A percentile compares a stretch with the other conserved stretches of the same genome.
These are phyloP conservation scores for Byssochlamys sp. DNA, from an alignment of 2,329 filamentous ascomycete genomes.

Conservation along the genomic window DNA sequence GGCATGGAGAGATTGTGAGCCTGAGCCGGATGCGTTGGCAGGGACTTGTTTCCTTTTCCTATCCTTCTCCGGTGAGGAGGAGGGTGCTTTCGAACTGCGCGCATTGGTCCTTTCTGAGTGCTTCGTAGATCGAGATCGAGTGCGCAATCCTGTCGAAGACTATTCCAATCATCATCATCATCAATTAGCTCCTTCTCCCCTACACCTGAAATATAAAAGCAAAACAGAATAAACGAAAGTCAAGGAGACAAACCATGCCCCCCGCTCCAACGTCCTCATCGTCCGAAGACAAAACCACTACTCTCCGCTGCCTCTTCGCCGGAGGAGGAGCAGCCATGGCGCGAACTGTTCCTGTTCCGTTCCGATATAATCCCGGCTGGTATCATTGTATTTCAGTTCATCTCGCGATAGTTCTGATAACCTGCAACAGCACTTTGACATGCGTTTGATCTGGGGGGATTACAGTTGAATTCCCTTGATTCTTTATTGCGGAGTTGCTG, in stretches of 20 bases:
- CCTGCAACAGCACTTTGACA: not conserved
- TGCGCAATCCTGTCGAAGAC: not conserved
- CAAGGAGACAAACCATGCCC: not conserved
- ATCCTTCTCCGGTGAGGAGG: slow-evolving; percentile 25
- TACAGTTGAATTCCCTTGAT: too few relatives aligned
- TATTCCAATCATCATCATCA: not conserved
- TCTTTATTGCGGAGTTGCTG: too few relatives aligned
- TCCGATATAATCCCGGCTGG: not conserved
- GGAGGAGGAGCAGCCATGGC: slow-evolving; percentile 27
- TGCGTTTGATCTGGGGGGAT: too few relatives aligned
- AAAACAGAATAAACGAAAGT: not conserved
- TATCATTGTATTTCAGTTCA: not conserved
- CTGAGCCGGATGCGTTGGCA: slow-evolving; percentile 7
- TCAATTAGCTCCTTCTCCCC: too few relatives aligned
- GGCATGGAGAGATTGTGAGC: slow-evolving; percentile 29
- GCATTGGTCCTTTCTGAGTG: not conserved
- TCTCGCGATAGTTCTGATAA: not conserved
- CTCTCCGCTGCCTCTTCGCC: slow-evolving; percentile 29
- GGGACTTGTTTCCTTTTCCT: slow-evolving; percentile 11
- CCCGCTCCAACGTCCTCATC: slow-evolving; percentile 11
- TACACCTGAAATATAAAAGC: too few relatives aligned
- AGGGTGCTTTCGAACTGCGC: slow-evolving; percentile 11
- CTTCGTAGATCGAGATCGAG: not conserved
- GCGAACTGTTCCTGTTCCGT: not conserved
- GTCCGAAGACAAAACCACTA: slow-evolving; percentile 18